Evolutionary conservation across 2,329 filamentous ascomycete species (phyloP), one percentile per base, ranked within the genome.

Genomic region (Paraphoma sp.): DNA sequence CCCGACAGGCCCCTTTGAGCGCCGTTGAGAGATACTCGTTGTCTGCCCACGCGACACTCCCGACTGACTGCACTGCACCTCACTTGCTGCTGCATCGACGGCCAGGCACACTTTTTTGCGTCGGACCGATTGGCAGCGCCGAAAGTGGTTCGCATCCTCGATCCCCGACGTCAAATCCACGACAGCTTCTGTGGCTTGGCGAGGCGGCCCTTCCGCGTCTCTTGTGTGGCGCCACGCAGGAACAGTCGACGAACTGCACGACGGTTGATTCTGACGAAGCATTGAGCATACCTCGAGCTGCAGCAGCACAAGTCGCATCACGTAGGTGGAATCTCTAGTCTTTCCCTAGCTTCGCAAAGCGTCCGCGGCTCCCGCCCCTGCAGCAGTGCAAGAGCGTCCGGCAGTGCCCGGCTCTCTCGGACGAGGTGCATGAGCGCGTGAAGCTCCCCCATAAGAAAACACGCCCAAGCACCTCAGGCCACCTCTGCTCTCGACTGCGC

Each of bases 291-390:
- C 23, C 17, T 12, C 47, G 17, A 7, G 11, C 23, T n/a, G 31
- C 49, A 51, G 41, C 47, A 33, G 23, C 6, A 28, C 12, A 40
- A n/a, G 10, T 23, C 23, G 5, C 10, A 54, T n/a, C 33, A 57
- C 53, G 62, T 69, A 69, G 51, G 62, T 70, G 52, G 41, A 42
- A 48, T 45, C 31, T 46, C 41, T 53, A 18, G 16, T 30, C 33
- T 41, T 12, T 36, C 43, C 40, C 44, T 51, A 29, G 50, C 46
- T 49, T 53, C 51, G 48, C 51, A 56, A 53, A 56, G 52, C 56
- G 48, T 60, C 68, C 64, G 57, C 55, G 29, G 40, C 57, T 59
- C 59, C 65, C 67, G 68, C 64, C 49, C 52, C 36, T 55, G 44
- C 50, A 51, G 30, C 40, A 51, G 36, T 42, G 23, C 45, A 43